Conservation (phyloP, 2,329 filamentous ascomycete genomes). For the Plectosphaerella sp. region DNA sequence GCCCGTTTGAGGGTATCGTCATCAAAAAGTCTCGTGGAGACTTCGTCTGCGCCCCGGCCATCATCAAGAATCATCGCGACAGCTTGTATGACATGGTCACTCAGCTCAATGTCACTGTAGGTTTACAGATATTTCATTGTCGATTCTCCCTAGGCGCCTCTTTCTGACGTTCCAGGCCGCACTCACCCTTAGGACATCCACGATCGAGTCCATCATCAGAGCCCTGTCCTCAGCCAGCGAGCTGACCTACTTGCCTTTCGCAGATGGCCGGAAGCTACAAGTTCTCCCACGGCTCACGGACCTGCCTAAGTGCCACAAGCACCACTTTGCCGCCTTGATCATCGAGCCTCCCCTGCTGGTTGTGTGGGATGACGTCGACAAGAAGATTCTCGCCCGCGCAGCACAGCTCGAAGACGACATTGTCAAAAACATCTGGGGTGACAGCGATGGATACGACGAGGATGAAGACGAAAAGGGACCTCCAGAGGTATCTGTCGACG, state of each 20-base stretch:
- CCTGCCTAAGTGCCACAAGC: conserved; percentile 56
- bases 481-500: conserved; percentile 28
- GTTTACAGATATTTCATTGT: conserved; percentile 12
- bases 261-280: conserved; percentile 55
- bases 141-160: background rate
- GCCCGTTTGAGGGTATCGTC: conserved; percentile 47
- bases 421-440: conserved; percentile 56
- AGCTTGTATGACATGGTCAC: conserved; percentile 38
- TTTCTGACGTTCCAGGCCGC: conserved; percentile 41
- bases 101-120: conserved; percentile 48
- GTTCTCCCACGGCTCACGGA: conserved; percentile 54
- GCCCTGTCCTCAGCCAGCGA: conserved; percentile 33
- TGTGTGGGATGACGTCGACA: conserved; percentile 61
- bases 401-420: conserved; percentile 47
- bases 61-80: conserved; percentile 29
- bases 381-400: conserved; percentile 47
- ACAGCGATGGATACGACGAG: conserved; percentile 30
- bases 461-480: conserved; percentile 30
- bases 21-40: conserved; percentile 46
- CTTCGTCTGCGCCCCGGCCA: conserved; percentile 35
- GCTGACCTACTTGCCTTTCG: conserved; percentile 52
- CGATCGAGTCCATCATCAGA: conserved; percentile 56
- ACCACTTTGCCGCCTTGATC: conserved; percentile 63
- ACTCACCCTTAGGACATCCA: conserved; percentile 63
- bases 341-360: conserved; percentile 53